Evolutionary conservation across 75 land plant species (phyloP).

Genomic region (Larix kaempferi): DNA sequence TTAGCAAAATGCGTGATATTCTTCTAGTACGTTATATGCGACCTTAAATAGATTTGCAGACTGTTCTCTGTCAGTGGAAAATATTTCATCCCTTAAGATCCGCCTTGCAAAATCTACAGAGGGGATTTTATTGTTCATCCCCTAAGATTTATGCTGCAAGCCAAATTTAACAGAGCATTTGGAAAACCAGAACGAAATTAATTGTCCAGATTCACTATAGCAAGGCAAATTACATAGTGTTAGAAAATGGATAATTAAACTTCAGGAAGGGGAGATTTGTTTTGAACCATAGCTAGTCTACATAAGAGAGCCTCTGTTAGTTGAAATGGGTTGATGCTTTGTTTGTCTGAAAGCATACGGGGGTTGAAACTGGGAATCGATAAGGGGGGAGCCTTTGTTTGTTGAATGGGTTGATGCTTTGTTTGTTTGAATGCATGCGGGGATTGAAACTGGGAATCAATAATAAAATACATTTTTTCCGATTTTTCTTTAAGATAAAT

Average conservation of each 20-base stretch:
- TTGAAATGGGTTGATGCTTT: neutral
- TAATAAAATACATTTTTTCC: neutral
- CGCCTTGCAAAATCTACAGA: too few relatives aligned
- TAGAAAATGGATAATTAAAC: neutral
- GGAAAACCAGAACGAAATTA: neutral
- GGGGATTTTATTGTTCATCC: too few relatives aligned
- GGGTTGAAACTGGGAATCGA: neutral
- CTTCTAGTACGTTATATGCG: too few relatives aligned
- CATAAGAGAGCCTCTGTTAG: neutral
- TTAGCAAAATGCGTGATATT: too few relatives aligned
- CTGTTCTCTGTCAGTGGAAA: too few relatives aligned
- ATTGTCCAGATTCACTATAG: neutral
- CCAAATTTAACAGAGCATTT: neutral
- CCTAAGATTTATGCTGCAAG: neutral
- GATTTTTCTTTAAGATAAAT: too few relatives aligned
- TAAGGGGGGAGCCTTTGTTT: neutral
- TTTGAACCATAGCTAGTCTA: neutral
- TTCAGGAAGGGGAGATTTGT: neutral
- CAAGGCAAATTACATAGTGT: neutral
- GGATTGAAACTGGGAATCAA: neutral
- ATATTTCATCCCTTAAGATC: too few relatives aligned
- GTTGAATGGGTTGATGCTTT: neutral
- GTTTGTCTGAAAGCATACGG: neutral
- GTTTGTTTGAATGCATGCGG: conserved; percentile 2
- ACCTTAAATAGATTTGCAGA: too few relatives aligned